Conservation (phyloP, 2,329 filamentous ascomycete genomes). For the Rhynchosporium agropyri region DNA sequence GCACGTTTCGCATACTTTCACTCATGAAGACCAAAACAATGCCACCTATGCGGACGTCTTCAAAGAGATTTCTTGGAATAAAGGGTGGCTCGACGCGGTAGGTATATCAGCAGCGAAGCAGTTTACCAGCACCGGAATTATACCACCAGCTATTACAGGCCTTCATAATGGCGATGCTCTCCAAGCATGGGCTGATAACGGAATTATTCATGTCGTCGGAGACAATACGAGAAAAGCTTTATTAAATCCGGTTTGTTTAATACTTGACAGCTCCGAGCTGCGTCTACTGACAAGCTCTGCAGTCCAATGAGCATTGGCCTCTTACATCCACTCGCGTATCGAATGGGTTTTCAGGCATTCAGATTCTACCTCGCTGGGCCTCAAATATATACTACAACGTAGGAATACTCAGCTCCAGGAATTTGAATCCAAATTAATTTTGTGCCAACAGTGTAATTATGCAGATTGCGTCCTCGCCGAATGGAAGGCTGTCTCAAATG, state of each 20-base stretch:
- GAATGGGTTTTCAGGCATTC: constrained; percentile 59
- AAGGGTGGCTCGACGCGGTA: constrained; percentile 58
- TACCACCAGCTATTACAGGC: constrained; percentile 65
- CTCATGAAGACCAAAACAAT: constrained; percentile 60
- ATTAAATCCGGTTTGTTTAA: constrained; percentile 45
- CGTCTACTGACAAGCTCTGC: not conserved
- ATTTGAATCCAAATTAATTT: constrained; percentile 30
- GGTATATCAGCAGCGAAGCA: constrained; percentile 51
- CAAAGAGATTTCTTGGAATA: constrained; percentile 63
- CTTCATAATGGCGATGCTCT: constrained; percentile 66
- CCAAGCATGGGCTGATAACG: constrained; percentile 59
- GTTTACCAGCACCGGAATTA: constrained; percentile 58
- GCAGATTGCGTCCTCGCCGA: constrained; percentile 58
- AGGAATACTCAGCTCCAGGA: constrained; percentile 34
- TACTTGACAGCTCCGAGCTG: not conserved
- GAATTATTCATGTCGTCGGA: constrained; percentile 62
- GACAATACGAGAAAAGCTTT: constrained; percentile 62
- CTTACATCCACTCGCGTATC: constrained; percentile 52
- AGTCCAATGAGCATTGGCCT: constrained; percentile 52
- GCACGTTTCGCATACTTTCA: constrained; percentile 64
- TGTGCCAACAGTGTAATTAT: constrained; percentile 52
- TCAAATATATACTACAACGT: constrained; percentile 65
- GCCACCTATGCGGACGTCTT: constrained; percentile 59
- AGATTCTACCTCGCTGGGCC: constrained; percentile 61
- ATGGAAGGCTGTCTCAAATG: constrained; percentile 62